phyloP scores from a whole-genome alignment of 2,329 filamentous ascomycete genomes.

The Fusarium palustre region DNA sequence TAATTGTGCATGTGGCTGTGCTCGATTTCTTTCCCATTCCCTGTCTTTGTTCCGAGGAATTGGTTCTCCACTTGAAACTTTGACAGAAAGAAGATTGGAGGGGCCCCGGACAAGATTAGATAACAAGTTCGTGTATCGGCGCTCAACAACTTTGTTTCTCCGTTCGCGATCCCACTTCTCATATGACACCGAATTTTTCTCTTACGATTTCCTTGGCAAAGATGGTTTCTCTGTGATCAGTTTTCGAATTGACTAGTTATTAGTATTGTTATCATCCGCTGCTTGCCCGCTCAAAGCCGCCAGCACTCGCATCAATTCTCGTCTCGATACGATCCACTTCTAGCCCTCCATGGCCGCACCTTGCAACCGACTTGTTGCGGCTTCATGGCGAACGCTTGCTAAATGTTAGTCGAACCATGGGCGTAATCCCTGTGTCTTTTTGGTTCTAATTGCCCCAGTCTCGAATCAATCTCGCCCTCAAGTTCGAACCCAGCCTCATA shows the following conservation, averaged over 20 bases:
- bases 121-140: slow-evolving; percentile 44
- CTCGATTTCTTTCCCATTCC: slow-evolving; percentile 5
- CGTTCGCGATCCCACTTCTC: slow-evolving; percentile 43
- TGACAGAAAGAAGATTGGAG: slow-evolving; percentile 38
- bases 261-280: background rate
- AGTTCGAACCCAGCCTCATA: slow-evolving; percentile 16
- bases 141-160: slow-evolving; percentile 45
- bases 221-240: slow-evolving; percentile 35
- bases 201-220: slow-evolving; percentile 26
- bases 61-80: slow-evolving; percentile 13
- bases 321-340: slow-evolving; percentile 24
- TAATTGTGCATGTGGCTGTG: background rate
- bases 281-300: background rate
- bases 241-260: background rate
- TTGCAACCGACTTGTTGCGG: slow-evolving; percentile 39
- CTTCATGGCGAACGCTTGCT: slow-evolving; percentile 40
- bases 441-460: slow-evolving; percentile 37
- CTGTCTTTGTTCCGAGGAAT: slow-evolving; percentile 27
- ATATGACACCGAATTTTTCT: slow-evolving; percentile 31
- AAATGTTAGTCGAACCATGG: slow-evolving; percentile 35
- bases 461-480: slow-evolving; percentile 23
- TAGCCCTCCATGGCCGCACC: slow-evolving; percentile 45
- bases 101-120: slow-evolving; percentile 45
- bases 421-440: background rate
- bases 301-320: slow-evolving; percentile 19